Evolutionary conservation across 2,329 filamentous ascomycete species (phyloP).

Genomic region (Arthrinium puccinioides): DNA sequence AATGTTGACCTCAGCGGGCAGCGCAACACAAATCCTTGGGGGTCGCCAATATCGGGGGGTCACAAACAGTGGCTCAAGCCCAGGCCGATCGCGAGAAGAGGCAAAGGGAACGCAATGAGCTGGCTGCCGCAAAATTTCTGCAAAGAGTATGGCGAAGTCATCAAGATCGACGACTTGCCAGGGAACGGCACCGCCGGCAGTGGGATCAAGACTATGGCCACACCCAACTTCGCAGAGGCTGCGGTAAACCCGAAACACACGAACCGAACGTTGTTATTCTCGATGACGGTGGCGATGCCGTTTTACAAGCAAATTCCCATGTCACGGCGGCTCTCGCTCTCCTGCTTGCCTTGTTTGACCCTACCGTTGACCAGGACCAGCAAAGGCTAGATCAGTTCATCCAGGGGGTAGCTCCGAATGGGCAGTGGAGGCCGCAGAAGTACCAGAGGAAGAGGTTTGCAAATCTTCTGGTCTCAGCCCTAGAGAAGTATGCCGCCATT

Average conservation of each 20-base stretch:
- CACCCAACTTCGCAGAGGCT: constrained; percentile 24
- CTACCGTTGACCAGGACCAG: constrained; percentile 36
- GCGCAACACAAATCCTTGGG: constrained; percentile 67
- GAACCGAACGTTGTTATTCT: constrained; percentile 2
- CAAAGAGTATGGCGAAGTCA: constrained; percentile 82
- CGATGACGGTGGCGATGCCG: not conserved
- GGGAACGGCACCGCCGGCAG: constrained; percentile 46
- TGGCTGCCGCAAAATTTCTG: constrained; percentile 66
- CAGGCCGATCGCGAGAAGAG: constrained; percentile 78
- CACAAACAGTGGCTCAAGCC: constrained; percentile 74
- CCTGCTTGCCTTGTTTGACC: constrained; percentile 42
- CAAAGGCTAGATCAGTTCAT: constrained; percentile 38
- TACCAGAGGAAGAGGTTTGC: constrained; percentile 16
- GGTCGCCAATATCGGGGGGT: constrained; percentile 48
- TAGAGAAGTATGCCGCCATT: constrained; percentile 16
- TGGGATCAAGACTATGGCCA: constrained; percentile 55
- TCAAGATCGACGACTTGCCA: constrained; percentile 50
- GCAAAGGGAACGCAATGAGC: constrained; percentile 70
- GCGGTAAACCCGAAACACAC: constrained; percentile 15
- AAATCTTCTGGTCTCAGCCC: constrained; percentile 16
- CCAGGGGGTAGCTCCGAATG: constrained; percentile 26
- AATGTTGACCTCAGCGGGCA: constrained; percentile 93
- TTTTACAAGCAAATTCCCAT: too few species aligned
- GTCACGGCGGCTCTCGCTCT: constrained; percentile 34
- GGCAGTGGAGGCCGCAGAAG: not conserved